Evolutionary conservation across 176 grass and related monocot genomes (phyloP), one percentile per base, ranked within the genome.

Genomic region (Olyra latifolia): DNA sequence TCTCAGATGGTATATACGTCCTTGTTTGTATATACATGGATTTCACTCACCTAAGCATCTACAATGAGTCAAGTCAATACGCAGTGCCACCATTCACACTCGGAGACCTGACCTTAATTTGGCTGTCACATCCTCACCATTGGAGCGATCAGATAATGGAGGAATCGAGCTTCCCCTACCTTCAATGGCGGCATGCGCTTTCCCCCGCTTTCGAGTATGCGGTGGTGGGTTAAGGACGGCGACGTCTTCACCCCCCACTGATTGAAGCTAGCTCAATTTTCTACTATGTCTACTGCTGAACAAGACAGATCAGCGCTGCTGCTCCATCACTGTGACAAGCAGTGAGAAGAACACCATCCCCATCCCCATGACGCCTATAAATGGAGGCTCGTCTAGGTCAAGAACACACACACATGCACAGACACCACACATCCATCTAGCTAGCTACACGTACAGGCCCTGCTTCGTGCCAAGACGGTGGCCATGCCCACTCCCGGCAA

Each of bases 321-420:
- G n/a, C n/a, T 56, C n/a, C 41, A 69, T 65, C 13, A 40, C 6
- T 27, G 13, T 7, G 20, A 38, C 25, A n/a, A 47, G 6, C 43
- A 16, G 11, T n/a, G 16, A 57, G 8, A 25, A 30, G 11, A 30
- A 28, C 57, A 72, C 7, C 68, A n/a, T 8, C 17, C 50, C 1
- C 3, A 9, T 11, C 16, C 39, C 27, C 19, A 9, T 41, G 19
- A 10, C 29, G 69, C 61, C 81, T 88, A 80, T 88, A 88, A 88
- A 88, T 68, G 22, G 69, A 79, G 52, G 13, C 69, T n/a, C 61
- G 8, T 15, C 75, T 60, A 77, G 27, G 46, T 35, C 66, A 42
- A 84, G n/a, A 47, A 32, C 45, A 50, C 59, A n/a, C n/a, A n/a
- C n/a, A n/a, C n/a, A n/a, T n/a, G n/a, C n/a, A n/a, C n/a, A n/a